Percentiles rank a stretch among this genome's conserved stretches.
These are phyloP conservation scores for Trichoderma simmonsii DNA, from an alignment of 2,329 filamentous ascomycete genomes.

Conservation along the genomic window DNA sequence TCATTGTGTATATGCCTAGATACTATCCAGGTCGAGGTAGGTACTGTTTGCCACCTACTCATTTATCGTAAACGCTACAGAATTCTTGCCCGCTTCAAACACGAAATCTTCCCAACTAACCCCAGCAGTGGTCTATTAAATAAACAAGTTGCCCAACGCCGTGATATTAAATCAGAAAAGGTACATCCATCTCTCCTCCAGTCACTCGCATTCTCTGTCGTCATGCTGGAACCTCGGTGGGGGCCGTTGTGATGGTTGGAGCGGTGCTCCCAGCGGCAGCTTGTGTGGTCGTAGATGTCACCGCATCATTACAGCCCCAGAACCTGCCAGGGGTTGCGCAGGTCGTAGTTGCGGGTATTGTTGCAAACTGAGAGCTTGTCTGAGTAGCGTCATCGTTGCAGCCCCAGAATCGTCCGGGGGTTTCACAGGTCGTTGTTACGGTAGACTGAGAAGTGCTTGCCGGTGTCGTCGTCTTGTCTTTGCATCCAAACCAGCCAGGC, in stretches of 20 bases:
- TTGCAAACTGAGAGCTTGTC: constrained; percentile 24
- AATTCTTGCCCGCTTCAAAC: neutral
- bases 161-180: neutral
- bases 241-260: constrained; percentile 30
- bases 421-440: constrained; percentile 43
- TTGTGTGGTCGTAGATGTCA: constrained; percentile 43
- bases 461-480: constrained; percentile 40
- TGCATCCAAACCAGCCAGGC: constrained; percentile 66
- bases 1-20: neutral
- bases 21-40: neutral
- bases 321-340: constrained; percentile 54
- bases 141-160: neutral
- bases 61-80: constrained; percentile 11
- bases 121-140: constrained; percentile 8
- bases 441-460: constrained; percentile 15
- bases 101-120: neutral
- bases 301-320: constrained; percentile 48
- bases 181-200: neutral
- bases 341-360: constrained; percentile 32
- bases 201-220: constrained; percentile 29
- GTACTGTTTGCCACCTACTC: neutral
- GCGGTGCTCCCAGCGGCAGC: constrained; percentile 30
- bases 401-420: constrained; percentile 56
- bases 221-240: constrained; percentile 33
- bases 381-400: constrained; percentile 34